Percentiles rank a stretch among this genome's conserved stretches.
Conservation (phyloP, 805 yeast genomes). For the Lipomyces spencermartinsiae region DNA sequence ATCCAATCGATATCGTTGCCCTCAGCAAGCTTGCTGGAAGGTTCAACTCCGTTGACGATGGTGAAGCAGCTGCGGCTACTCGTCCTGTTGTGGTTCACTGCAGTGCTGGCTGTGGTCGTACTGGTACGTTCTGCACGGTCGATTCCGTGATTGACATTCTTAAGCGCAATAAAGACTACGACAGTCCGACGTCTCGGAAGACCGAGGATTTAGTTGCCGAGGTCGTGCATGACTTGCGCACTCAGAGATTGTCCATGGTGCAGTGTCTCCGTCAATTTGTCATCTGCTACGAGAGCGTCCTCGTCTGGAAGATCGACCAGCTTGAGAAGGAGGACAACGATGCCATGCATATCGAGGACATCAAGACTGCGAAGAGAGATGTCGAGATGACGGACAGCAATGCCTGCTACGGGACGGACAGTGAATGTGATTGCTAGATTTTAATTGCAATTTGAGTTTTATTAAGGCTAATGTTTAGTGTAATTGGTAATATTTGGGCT, state of each 20-base stretch:
- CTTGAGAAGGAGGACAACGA: slow-evolving; percentile 1
- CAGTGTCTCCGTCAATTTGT: slow-evolving; percentile 78
- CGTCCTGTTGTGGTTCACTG: slow-evolving; percentile 80
- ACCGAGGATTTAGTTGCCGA: slow-evolving; percentile 64
- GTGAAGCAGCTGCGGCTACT: slow-evolving; percentile 21
- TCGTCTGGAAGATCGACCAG: slow-evolving; percentile 32
- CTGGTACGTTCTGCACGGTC: slow-evolving; percentile 77
- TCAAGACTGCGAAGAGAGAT: not conserved
- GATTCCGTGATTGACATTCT: slow-evolving; percentile 53
- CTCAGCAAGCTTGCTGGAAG: slow-evolving; percentile 56
- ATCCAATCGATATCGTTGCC: slow-evolving; percentile 67
- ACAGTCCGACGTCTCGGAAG: slow-evolving; percentile 39
- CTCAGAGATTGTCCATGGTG: slow-evolving; percentile 83
- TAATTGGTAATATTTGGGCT: not conserved
- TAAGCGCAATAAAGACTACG: slow-evolving; percentile 32
- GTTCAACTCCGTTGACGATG: slow-evolving; percentile 44
- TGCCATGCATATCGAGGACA: slow-evolving; percentile 5
- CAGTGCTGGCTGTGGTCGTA: slow-evolving; percentile 97
- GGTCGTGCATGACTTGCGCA: slow-evolving; percentile 69
- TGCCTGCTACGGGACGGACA: not conserved
- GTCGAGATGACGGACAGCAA: slow-evolving; percentile 1
- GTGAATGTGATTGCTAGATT: not conserved
- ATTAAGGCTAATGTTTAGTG: not conserved
- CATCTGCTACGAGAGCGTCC: slow-evolving; percentile 69
- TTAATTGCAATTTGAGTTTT: not conserved